Conservation (phyloP, 495 filamentous ascomycete genomes). For the Neurospora africana region DNA sequence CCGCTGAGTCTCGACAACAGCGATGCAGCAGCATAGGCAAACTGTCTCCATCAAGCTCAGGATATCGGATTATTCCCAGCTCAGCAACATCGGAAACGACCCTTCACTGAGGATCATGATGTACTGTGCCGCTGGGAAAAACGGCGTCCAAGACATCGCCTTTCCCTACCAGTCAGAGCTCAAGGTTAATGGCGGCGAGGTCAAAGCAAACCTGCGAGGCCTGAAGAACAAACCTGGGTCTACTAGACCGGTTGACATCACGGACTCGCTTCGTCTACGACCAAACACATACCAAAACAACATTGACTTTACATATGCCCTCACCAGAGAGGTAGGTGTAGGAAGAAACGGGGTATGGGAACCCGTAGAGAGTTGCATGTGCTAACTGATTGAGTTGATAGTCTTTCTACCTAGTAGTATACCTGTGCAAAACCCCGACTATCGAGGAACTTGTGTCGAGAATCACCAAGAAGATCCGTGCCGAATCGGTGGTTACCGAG, state of each 20-base stretch:
- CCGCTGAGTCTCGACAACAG: constrained; percentile 23
- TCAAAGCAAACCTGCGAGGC: constrained; percentile 82
- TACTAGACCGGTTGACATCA: constrained; percentile 86
- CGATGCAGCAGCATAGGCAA: constrained; percentile 51
- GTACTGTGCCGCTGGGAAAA: constrained; percentile 58
- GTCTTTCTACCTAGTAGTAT: constrained; percentile 67
- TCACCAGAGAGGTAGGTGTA: constrained; percentile 66
- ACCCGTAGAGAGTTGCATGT: neutral
- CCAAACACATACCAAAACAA: constrained; percentile 57
- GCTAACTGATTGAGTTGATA: constrained; percentile 20
- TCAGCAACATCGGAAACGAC: constrained; percentile 43
- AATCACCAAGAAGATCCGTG: constrained; percentile 66
- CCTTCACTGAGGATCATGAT: constrained; percentile 58
- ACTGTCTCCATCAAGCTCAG: constrained; percentile 42
- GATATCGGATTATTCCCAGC: constrained; percentile 35
- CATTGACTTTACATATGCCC: constrained; percentile 79
- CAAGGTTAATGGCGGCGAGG: constrained; percentile 75
- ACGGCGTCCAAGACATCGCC: constrained; percentile 59
- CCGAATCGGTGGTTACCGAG: constrained; percentile 69
- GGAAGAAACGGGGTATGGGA: neutral
- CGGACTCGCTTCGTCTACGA: constrained; percentile 58
- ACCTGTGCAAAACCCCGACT: constrained; percentile 61
- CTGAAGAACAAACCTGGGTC: constrained; percentile 93
- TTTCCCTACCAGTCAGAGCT: constrained; percentile 91
- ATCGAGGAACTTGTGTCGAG: constrained; percentile 60